Base-by-base conservation (phyloP, 345 rosid species). In the Ricinus communis region DNA sequence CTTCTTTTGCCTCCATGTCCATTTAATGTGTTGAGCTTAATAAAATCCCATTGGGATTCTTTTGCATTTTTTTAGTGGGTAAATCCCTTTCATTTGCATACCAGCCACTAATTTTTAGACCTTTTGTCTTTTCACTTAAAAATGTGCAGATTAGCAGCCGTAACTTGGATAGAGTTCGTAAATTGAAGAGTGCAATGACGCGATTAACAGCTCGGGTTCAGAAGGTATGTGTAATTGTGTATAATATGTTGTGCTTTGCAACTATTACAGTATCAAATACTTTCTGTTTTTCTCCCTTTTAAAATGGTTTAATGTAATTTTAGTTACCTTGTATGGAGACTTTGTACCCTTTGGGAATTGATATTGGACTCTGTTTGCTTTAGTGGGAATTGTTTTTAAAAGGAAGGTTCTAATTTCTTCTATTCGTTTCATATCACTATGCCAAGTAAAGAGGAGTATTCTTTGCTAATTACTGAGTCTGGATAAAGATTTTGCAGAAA, bases 111-210 rank as follows among this genome's bases (percentile, higher is more conserved):
- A 8, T 30, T 43, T 57, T 2, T n/a, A 36, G 1, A 9, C 31
- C 15, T 33, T 8, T 16, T 10, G n/a, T 56, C 47, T 53, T 19
- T 50, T 62, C 40, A 11, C 46, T 57, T 40, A 0, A 15, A 57
- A 18, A 50, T 71, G 36, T 82, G 75, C 86, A 91, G 98, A 88
- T 94, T 65, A 91, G 97, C 76, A 93, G 97, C 82, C 93, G 98
- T 67, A 90, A 95, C 73, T 80, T 95, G 90, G 99, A 95, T 73
- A 89, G 94, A 74, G 99, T 92, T 80, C 91, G 96, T 30, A 95
- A 92, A 72, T 73, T 92, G 87, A 95, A 95, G 91, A 95, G 98
- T 88, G 87, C 94, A 62, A 92, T 95, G 98, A 92, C 94, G 30
- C 87, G 97, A 76, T 81, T 95, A 80, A 92, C 97, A 70, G 98